phyloP scores from a whole-genome alignment of 2,329 filamentous ascomycete genomes.

The Cladobotryum mycophilum region DNA sequence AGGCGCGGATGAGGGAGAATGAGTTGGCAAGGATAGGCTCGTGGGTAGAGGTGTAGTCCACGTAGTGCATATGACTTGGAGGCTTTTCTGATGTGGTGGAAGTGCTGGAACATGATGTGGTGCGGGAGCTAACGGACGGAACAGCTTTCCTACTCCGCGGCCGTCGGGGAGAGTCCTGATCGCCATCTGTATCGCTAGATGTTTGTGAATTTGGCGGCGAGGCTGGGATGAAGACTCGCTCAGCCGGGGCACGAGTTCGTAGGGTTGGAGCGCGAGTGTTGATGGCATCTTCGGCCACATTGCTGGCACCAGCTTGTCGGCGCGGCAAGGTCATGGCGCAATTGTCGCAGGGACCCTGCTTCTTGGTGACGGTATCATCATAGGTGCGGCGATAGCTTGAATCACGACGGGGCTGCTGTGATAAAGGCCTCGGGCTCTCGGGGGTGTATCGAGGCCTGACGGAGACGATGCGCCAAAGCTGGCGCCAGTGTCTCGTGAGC shows the following conservation, averaged over 20 bases:
- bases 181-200: slow-evolving; percentile 46
- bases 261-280: slow-evolving; percentile 50
- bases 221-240: slow-evolving; percentile 47
- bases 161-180: slow-evolving; percentile 38
- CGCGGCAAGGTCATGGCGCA: slow-evolving; percentile 59
- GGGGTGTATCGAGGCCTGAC: slow-evolving; percentile 50
- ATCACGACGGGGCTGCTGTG: slow-evolving; percentile 41
- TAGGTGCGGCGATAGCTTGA: slow-evolving; percentile 58
- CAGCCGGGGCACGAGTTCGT: slow-evolving; percentile 54
- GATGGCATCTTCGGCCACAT: slow-evolving; percentile 23
- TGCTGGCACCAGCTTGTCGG: slow-evolving; percentile 24
- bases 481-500: slow-evolving; percentile 29
- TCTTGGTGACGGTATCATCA: slow-evolving; percentile 58
- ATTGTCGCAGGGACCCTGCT: slow-evolving; percentile 60
- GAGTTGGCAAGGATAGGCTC: slow-evolving; percentile 56
- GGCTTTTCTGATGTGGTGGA: slow-evolving; percentile 42
- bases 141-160: slow-evolving; percentile 36
- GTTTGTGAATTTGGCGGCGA: slow-evolving; percentile 49
- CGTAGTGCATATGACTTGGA: slow-evolving; percentile 54
- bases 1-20: slow-evolving; percentile 61
- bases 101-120: slow-evolving; percentile 47
- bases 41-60: slow-evolving; percentile 64
- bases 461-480: slow-evolving; percentile 26
- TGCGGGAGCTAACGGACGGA: slow-evolving; percentile 37
- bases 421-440: slow-evolving; percentile 47